Conservation (phyloP, 2,329 filamentous ascomycete species). For the Sclerotinia subarctica region DNA sequence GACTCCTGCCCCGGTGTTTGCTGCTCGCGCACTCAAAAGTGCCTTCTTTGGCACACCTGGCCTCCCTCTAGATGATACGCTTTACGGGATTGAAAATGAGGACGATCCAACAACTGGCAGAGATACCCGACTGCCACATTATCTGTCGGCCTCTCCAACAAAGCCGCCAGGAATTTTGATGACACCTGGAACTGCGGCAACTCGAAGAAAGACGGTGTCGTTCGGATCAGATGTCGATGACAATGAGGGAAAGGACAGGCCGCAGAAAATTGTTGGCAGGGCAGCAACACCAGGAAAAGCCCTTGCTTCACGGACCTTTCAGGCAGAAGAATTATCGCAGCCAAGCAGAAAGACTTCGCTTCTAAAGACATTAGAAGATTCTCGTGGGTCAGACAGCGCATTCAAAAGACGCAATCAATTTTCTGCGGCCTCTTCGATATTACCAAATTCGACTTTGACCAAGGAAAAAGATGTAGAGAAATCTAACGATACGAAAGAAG, state of each 20-base stretch:
- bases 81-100: constrained; percentile 34
- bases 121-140: constrained; percentile 33
- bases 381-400: constrained; percentile 37
- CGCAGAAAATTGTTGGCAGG: constrained; percentile 24
- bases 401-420: constrained; percentile 13
- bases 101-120: constrained; percentile 29
- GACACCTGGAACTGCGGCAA: constrained; percentile 60
- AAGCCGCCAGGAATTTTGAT: constrained; percentile 53
- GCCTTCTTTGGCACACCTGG: constrained; percentile 60
- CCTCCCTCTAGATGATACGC: constrained; percentile 39
- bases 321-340: constrained; percentile 24
- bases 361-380: constrained; percentile 47
- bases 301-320: constrained; percentile 33
- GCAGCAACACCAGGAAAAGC: constrained; percentile 38
- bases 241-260: constrained; percentile 29
- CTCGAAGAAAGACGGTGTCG: constrained; percentile 62
- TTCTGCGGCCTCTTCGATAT: constrained; percentile 8
- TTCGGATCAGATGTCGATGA: constrained; percentile 55
- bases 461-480: not conserved
- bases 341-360: constrained; percentile 44
- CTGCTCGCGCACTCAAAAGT: constrained; percentile 61
- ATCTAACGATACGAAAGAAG: not conserved
- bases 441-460: constrained; percentile 10
- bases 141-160: constrained; percentile 33
- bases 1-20: constrained; percentile 64